Conservation (phyloP, 164 flowering plant genomes). For the Vitis cinerea region DNA sequence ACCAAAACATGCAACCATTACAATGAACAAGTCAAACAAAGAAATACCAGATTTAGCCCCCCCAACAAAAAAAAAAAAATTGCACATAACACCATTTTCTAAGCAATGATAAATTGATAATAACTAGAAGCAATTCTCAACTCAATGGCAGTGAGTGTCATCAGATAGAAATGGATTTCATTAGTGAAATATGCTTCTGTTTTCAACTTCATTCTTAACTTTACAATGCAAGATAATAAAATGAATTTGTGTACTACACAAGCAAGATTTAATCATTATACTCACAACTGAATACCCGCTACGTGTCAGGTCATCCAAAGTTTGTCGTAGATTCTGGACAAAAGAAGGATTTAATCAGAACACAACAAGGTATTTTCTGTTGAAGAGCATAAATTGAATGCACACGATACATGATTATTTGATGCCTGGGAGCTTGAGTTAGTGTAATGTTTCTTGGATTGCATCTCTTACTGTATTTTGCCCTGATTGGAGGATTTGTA, state of each 20-base stretch:
- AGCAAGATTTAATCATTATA: slow-evolving; percentile 5
- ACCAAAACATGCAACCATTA: slow-evolving; percentile 6
- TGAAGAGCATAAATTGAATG: not conserved
- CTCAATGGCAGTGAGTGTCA: too few species aligned
- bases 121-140: not conserved
- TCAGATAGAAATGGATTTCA: not conserved
- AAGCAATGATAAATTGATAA: not conserved
- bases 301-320: slow-evolving; percentile 92
- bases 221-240: not conserved
- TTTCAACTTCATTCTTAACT: not conserved
- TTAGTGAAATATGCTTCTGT: not conserved
- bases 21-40: not conserved
- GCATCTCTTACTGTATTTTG: too few species aligned
- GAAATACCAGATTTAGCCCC: too few species aligned
- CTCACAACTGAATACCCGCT: slow-evolving; percentile 94
- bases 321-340: slow-evolving; percentile 91
- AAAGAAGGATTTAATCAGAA: slow-evolving; percentile 11
- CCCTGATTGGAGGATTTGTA: too few species aligned
- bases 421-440: too few species aligned
- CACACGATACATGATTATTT: too few species aligned
- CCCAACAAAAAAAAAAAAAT: not conserved
- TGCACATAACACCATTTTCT: not conserved
- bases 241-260: not conserved
- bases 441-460: too few species aligned
- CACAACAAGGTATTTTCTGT: not conserved